A percentile compares a stretch with the other conserved stretches of the same genome.
Evolutionary conservation across 2,329 filamentous ascomycete genomes (phyloP).

Genomic region (Acrocalymma vagum): DNA sequence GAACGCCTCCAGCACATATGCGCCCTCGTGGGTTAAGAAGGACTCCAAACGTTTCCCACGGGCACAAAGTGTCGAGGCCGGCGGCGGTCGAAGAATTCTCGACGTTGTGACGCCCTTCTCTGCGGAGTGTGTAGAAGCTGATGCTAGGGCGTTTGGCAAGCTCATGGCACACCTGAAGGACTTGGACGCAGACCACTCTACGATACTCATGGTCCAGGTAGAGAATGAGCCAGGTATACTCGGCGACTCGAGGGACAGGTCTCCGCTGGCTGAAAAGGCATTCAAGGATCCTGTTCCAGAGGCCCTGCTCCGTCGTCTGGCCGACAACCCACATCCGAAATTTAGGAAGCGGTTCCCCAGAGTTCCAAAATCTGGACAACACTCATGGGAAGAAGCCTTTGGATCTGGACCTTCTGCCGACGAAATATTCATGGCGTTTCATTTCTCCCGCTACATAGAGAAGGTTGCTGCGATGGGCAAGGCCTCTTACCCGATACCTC

Average conservation of each 20-base stretch:
- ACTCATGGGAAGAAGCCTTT: constrained; percentile 48
- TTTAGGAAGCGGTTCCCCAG: constrained; percentile 31
- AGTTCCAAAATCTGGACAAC: constrained; percentile 14
- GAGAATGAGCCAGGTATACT: constrained; percentile 63
- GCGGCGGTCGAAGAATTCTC: background rate
- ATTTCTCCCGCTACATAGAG: constrained; percentile 53
- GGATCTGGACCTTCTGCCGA: constrained; percentile 44
- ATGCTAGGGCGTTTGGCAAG: constrained; percentile 45
- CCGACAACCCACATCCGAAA: constrained; percentile 18
- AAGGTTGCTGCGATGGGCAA: constrained; percentile 53
- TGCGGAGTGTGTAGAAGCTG: constrained; percentile 36
- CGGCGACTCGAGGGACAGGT: constrained; percentile 61
- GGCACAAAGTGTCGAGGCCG: constrained; percentile 2
- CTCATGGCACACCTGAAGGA: constrained; percentile 50
- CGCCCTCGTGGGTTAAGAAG: constrained; percentile 18
- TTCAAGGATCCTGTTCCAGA: constrained; percentile 48
- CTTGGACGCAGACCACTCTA: constrained; percentile 55
- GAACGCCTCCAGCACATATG: constrained; percentile 43
- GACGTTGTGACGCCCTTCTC: constrained; percentile 29
- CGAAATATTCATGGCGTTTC: constrained; percentile 58
- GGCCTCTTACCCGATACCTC: constrained; percentile 50
- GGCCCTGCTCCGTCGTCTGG: constrained; percentile 40
- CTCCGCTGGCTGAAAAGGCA: constrained; percentile 45
- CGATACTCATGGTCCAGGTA: constrained; percentile 64
- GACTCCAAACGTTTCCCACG: constrained; percentile 34